Base-by-base conservation (phyloP, 2,329 filamentous ascomycete species). In the Cladophialophora yegresii region DNA sequence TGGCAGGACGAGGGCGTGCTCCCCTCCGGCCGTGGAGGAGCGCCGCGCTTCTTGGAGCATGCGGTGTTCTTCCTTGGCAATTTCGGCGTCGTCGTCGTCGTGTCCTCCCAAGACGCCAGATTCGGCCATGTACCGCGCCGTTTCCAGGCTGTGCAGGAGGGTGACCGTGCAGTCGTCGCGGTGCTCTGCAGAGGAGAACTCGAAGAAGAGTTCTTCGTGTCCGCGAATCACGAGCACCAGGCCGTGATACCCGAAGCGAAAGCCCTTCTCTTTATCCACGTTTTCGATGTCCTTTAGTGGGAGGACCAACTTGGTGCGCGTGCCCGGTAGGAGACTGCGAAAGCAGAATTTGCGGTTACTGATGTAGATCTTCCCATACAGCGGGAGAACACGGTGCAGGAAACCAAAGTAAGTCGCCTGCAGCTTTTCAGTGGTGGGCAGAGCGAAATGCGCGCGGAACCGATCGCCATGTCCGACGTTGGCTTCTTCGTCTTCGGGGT, bases 291-390 rank as follows among this genome's bases (percentile, higher is more conserved):
- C 93, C 72, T 88, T 92, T 60, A 98, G 82, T 0, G 95, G 93
- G 0, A 98, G 83, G 60, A 98, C 93, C 70, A 98, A 82, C 78
- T 97, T 98, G 0, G 93, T 97, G 62, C 92, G 87, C 2, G 92
- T 96, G 0, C 92, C 93, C 0, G 91, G 92, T 40, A 97, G 81
- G 58, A 98, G 80, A 74, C 93, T 97, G 62, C 95, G 89, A 78
- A 96, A 99, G 79, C 95, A 99, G 69, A 98, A 91, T 63, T 88
- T 89, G 23, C 86, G 86, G 70, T 92, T 87, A 73, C 95, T 93
- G 70, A 98, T 88, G 77, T 99, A 99, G 36, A 98, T 90, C 77
- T 98, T 99, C 71, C 95, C 95, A 72, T 97, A 98, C 1, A 98
- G 83, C 2, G 95, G 95, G 32, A 98, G 78, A 0, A 96, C 91